A percentile compares a stretch with the other conserved stretches of the same genome.
Conservation (phyloP, 2,329 filamentous ascomycete species). For the Orbilia ellipsospora region DNA sequence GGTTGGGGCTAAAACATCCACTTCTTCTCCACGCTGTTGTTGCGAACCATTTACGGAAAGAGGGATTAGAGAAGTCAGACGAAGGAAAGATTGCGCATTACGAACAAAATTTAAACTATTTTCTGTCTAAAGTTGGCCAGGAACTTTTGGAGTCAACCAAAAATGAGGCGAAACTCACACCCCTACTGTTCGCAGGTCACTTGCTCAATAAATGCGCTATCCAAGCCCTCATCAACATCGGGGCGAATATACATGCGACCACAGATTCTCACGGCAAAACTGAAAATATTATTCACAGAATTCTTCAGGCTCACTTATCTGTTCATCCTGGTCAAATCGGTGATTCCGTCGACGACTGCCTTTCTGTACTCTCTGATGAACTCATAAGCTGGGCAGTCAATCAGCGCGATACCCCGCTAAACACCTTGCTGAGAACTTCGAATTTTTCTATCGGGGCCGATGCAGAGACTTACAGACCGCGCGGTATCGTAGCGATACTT, state of each 20-base stretch:
- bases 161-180: constrained; percentile 71
- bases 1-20: constrained; percentile 54
- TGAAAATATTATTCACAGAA: constrained; percentile 66
- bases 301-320: background rate
- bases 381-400: constrained; percentile 13
- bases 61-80: constrained; percentile 12
- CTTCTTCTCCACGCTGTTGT: constrained; percentile 54
- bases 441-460: background rate
- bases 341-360: background rate
- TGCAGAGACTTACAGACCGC: background rate
- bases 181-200: constrained; percentile 74
- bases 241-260: constrained; percentile 74
- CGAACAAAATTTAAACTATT: constrained; percentile 67
- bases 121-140: constrained; percentile 71
- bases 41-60: constrained; percentile 44
- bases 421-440: constrained; percentile 47
- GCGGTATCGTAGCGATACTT: constrained; percentile 66
- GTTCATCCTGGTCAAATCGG: background rate
- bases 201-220: constrained; percentile 69
- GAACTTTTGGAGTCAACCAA: constrained; percentile 71
- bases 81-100: constrained; percentile 37
- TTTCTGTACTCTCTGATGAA: constrained; percentile 10
- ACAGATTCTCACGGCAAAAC: constrained; percentile 71
- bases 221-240: constrained; percentile 72
- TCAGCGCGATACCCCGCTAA: constrained; percentile 34